Evolutionary conservation across 2,329 filamentous ascomycete genomes (phyloP), one percentile per base, ranked within the genome.

Genomic region (Fusarium chlamydosporum): DNA sequence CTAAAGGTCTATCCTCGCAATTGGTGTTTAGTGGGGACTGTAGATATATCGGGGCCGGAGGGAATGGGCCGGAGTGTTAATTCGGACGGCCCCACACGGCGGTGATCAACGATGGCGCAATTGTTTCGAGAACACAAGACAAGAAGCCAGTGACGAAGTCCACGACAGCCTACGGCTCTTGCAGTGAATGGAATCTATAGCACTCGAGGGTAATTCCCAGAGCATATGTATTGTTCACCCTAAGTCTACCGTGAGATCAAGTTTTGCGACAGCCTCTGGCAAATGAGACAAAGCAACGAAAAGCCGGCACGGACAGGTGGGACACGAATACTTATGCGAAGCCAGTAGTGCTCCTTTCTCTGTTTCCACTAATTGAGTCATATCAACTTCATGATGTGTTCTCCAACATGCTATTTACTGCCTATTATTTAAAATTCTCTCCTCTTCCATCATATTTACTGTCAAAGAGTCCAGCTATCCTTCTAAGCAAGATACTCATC

Each of bases 401-500:
- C 18, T 37, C 33, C 34, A 51, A 33, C 23, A 40, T 58, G 40
- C 29, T 66, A 48, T 56, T n/a, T 66, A 40, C 23, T 23, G 5
- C 23, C 51, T 18, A 31, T 46, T 40, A 52, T 41, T 18, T 35
- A 23, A 12, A 15, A 9, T 46, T 59, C n/a, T 18, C 31, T 61
- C 58, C 58, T 43, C 13, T 31, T 38, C 29, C 15, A 29, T 38
- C 29, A 23, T 26, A 8, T 47, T 53, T 70, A 77, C 72, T 75
- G 70, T 74, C 74, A 79, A 20, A 79, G 76, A 34, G 82, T 78
- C 72, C 86, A 81, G 15, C 91, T 91, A 56, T 88, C 85, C 76
- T 89, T 90, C 67, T 86, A 87, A 64, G 96, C 87, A 65, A 97
- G 81, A 76, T 90, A 90, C 76, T 95, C 87, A 16, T 95, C 87